Conservation (phyloP, 176 grass and related monocot species). For the Melocanna baccifera region DNA sequence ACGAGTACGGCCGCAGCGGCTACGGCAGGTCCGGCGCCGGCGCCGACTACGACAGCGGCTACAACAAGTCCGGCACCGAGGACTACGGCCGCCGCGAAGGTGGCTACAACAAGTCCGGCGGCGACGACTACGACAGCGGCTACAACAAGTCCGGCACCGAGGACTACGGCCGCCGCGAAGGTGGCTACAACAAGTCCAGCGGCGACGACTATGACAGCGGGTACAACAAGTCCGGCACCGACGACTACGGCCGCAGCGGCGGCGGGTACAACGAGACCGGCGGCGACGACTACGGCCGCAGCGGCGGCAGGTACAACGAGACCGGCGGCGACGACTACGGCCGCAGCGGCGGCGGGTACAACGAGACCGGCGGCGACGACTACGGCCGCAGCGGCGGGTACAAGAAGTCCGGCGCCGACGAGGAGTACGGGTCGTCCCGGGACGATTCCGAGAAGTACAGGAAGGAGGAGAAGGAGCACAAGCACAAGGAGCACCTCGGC, state of each 20-base stretch:
- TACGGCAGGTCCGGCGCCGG: slow-evolving; percentile 18
- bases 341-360: background rate
- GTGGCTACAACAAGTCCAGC: slow-evolving; percentile 6
- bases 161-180: background rate
- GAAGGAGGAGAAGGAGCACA: slow-evolving; percentile 75
- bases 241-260: background rate
- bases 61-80: background rate
- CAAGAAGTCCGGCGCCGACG: background rate
- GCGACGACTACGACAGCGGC: background rate
- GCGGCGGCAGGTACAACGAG: background rate
- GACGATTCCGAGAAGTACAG: slow-evolving; percentile 45
- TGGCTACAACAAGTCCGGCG: slow-evolving; percentile 14
- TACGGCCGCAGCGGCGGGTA: slow-evolving; percentile 2
- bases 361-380: background rate
- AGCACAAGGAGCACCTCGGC: slow-evolving; percentile 70
- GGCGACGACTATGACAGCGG: background rate
- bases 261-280: background rate
- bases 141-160: background rate
- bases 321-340: background rate
- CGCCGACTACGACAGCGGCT: slow-evolving; percentile 6
- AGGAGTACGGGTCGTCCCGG: slow-evolving; percentile 2
- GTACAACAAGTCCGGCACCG: background rate
- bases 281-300: background rate
- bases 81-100: background rate
- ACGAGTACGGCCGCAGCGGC: slow-evolving; percentile 37